Percentiles rank a stretch among this genome's conserved stretches.
phyloP scores from a whole-genome alignment of 352 stramenopile species.

The Phytophthora hybrid region DNA sequence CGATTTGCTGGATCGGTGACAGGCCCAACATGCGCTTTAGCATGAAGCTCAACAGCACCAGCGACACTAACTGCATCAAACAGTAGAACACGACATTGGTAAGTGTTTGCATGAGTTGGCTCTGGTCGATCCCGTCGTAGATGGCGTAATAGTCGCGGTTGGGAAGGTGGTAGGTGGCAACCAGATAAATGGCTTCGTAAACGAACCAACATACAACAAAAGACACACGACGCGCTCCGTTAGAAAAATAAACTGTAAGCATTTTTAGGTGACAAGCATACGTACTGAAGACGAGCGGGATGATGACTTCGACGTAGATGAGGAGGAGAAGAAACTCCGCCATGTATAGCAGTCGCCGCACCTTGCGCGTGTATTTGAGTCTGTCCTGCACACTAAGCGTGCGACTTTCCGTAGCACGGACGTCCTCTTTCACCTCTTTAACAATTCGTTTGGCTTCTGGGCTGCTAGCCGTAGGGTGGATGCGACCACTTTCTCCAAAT shows the following conservation, averaged over 20 bases:
- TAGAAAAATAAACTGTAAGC: not conserved
- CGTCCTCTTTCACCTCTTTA: not conserved
- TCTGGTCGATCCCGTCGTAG: conserved; percentile 8
- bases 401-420: not conserved
- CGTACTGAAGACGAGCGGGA: conserved; percentile 24
- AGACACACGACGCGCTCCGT: not conserved
- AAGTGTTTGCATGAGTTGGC: conserved; percentile 23
- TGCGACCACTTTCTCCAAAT: not conserved
- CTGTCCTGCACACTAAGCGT: not conserved
- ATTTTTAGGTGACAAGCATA: not conserved
- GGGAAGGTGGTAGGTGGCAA: conserved; percentile 27
- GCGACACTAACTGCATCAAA: conserved; percentile 34
- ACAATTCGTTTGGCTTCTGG: not conserved
- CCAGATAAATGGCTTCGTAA: conserved; percentile 27
- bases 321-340: conserved; percentile 21
- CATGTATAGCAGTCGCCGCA: conserved; percentile 22
- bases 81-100: conserved; percentile 42
- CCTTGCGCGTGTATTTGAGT: not conserved
- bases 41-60: conserved; percentile 30
- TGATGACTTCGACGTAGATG: conserved; percentile 30
- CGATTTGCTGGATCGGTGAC: conserved; percentile 30
- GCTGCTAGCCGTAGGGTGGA: not conserved
- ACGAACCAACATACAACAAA: not conserved
- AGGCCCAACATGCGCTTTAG: conserved; percentile 30
- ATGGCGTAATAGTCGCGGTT: conserved; percentile 39